Conservation (phyloP, 169 alveolate species). For the Eimeria tenella region DNA sequence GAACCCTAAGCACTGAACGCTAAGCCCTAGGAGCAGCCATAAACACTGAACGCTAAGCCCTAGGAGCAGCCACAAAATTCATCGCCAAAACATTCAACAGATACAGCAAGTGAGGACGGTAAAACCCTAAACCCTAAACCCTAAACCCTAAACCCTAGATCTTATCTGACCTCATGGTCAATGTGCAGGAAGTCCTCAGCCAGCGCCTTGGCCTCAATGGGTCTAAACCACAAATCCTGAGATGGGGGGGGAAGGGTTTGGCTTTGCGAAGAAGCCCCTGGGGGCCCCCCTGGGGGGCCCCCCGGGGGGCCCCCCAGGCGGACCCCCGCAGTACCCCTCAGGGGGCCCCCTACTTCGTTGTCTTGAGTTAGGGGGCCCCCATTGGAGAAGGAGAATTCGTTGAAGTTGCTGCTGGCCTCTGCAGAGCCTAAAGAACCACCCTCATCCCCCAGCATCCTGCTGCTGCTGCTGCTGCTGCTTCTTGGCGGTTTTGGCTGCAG, state of each 20-base stretch:
- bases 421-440: neutral
- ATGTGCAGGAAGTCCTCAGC: constrained; percentile 14
- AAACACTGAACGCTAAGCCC: too few relatives aligned
- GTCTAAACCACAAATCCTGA: neutral
- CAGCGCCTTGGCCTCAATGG: neutral
- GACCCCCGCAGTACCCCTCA: too few relatives aligned
- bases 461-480: neutral
- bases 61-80: too few relatives aligned
- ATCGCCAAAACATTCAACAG: too few relatives aligned
- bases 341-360: neutral
- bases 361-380: neutral
- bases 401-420: neutral
- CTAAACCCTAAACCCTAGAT: neutral
- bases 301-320: neutral
- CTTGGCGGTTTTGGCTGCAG: neutral
- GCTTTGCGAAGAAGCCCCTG: neutral
- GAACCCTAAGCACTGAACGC: neutral
- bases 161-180: neutral
- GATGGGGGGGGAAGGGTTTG: neutral
- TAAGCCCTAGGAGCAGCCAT: neutral
- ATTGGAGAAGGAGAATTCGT: neutral
- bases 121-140: neutral
- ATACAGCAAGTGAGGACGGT: too few relatives aligned
- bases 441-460: neutral
- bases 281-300: neutral